phyloP scores from a whole-genome alignment of 2,329 filamentous ascomycete genomes.

The Madurella fahalii region DNA sequence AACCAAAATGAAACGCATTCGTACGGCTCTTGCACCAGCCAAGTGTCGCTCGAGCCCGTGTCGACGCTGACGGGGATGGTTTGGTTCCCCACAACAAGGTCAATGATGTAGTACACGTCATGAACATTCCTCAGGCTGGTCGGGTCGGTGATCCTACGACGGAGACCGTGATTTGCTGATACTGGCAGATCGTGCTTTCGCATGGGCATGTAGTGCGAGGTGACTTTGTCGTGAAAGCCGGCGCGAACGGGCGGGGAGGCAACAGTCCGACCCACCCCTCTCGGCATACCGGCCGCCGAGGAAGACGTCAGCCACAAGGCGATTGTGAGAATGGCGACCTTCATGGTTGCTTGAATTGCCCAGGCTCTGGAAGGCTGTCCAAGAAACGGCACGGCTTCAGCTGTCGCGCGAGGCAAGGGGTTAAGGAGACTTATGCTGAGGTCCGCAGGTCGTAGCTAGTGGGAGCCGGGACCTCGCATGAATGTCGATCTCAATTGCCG shows the following conservation, averaged over 20 bases:
- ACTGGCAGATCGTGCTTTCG: neutral
- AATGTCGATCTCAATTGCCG: constrained; percentile 14
- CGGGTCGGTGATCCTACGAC: constrained; percentile 6
- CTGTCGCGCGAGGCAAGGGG: neutral
- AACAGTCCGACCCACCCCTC: neutral
- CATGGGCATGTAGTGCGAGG: constrained; percentile 12
- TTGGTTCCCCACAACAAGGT: constrained; percentile 26
- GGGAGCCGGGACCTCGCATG: neutral
- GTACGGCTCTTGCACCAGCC: constrained; percentile 25
- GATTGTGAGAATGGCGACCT: neutral
- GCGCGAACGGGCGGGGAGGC: neutral
- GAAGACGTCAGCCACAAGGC: neutral
- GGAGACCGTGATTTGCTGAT: neutral
- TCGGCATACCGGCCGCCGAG: neutral
- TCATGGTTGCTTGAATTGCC: constrained; percentile 4
- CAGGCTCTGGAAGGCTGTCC: neutral
- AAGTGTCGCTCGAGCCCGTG: constrained; percentile 30
- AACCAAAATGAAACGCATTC: constrained; percentile 21
- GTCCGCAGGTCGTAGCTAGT: neutral
- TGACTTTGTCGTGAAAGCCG: constrained; percentile 2
- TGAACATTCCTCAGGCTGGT: constrained; percentile 22
- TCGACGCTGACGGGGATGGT: constrained; percentile 28
- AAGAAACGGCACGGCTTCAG: neutral
- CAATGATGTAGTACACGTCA: constrained; percentile 30
- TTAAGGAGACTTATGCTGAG: neutral